phyloP scores from a whole-genome alignment of 192 early-diverging fungal genomes.

The Gonapodya sp. region DNA sequence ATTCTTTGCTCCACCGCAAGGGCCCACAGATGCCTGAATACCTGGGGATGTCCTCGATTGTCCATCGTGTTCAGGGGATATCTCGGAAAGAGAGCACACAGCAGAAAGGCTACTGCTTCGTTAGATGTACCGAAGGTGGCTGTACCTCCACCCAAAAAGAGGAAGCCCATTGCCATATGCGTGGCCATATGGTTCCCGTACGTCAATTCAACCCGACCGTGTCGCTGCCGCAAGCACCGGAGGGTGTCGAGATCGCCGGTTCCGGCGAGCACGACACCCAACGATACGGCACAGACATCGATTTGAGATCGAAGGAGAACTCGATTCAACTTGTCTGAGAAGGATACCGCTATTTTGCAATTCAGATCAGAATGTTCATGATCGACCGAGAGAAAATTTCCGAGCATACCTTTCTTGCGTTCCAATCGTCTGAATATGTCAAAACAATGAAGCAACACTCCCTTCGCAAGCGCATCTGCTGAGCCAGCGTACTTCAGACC shows the following conservation, averaged over 20 bases:
- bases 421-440: constrained; percentile 33
- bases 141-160: constrained; percentile 62
- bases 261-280: constrained; percentile 71
- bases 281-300: constrained; percentile 50
- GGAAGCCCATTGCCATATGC: constrained; percentile 66
- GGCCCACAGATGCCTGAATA: constrained; percentile 70
- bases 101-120: constrained; percentile 50
- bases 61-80: constrained; percentile 43
- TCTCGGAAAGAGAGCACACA: constrained; percentile 60
- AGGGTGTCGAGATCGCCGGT: constrained; percentile 60
- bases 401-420: constrained; percentile 28
- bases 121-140: constrained; percentile 54
- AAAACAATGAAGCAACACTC: constrained; percentile 38
- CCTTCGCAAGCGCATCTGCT: constrained; percentile 30
- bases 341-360: constrained; percentile 22
- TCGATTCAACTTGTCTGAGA: constrained; percentile 54
- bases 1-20: constrained; percentile 60
- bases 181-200: constrained; percentile 66
- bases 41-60: constrained; percentile 62
- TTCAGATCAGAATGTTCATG: no score
- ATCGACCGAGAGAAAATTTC: constrained; percentile 10
- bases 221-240: constrained; percentile 41
- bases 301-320: constrained; percentile 52
- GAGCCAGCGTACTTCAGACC: constrained; percentile 63
- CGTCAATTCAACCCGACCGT: constrained; percentile 35